phyloP scores from a whole-genome alignment of 805 yeast species.

The Candida chilensis region DNA sequence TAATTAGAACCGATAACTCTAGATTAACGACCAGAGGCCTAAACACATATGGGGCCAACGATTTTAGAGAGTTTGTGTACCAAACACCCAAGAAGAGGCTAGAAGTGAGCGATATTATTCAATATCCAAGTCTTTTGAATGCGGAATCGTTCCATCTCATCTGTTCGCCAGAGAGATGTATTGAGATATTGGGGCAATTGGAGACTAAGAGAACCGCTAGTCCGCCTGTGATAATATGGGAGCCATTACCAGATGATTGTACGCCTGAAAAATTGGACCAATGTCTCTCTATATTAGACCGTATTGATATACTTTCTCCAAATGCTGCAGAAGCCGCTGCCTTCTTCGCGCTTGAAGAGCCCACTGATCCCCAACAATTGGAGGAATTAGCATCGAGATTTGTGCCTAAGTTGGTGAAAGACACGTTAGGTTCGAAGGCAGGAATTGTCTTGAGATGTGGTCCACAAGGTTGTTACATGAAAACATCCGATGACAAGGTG shows the following conservation, averaged over 20 bases:
- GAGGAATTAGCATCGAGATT: constrained; percentile 33
- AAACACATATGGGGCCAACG: constrained; percentile 61
- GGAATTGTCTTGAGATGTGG: constrained; percentile 74
- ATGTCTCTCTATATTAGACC: constrained; percentile 24
- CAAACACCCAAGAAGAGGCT: constrained; percentile 53
- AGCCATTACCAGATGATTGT: constrained; percentile 80
- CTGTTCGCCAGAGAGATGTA: constrained; percentile 60
- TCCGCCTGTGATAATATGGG: constrained; percentile 56
- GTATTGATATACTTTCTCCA: constrained; percentile 65
- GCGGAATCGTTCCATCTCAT: constrained; percentile 56
- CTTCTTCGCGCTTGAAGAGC: constrained; percentile 41
- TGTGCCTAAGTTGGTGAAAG: constrained; percentile 24
- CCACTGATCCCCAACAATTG: constrained; percentile 26
- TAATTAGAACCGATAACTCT: constrained; percentile 38
- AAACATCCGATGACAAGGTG: constrained; percentile 13
- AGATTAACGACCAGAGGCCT: constrained; percentile 76
- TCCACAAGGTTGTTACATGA: constrained; percentile 51
- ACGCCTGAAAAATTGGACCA: constrained; percentile 33
- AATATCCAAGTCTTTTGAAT: constrained; percentile 20
- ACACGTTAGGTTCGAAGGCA: constrained; percentile 16
- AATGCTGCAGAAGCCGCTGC: constrained; percentile 77
- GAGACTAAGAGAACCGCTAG: neutral
- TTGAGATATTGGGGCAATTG: constrained; percentile 30
- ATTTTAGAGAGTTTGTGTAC: constrained; percentile 53
- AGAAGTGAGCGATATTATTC: constrained; percentile 41